Evolutionary conservation across 306 rosid species (phyloP), one percentile per base, ranked within the genome.

Genomic region (Canavalia gladiata): DNA sequence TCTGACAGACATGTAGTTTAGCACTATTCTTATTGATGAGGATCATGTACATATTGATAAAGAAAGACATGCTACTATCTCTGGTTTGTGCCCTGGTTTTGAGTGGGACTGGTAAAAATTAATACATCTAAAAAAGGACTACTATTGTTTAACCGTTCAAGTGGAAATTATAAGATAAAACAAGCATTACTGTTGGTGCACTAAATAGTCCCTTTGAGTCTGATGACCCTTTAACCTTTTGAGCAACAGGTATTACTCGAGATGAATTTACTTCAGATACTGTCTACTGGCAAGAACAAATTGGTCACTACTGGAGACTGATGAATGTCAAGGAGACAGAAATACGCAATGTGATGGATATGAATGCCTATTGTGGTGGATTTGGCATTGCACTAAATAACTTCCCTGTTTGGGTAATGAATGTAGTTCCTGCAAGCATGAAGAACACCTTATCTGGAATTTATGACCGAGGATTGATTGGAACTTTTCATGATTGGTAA

Each of bases 401-500:
- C 2, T 81, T 84, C 30, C 92, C 97, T 35, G 90, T 86, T 74
- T 95, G 94, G 99, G 92, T 93, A 41, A 90, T 95, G 97, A 95
- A 88, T 80, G 83, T 95, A 78, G 93, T 95, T 88, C 98, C 99
- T 65, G 81, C 78, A 56, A 91, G 78, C 83, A 84, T 79, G 89
- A 89, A 87, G 81, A 93, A 93, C 83, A 91, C 99, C 54, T 85
- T 95, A 64, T 89, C 98, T 46, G 96, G 92, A 82, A 86, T 95
- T 63, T 91, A 88, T 74, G 92, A 91, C 76, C 90, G 97, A 4
- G 97, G 98, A 74, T 79, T 93, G 85, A 64, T 86, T 66, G 98
- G 97, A 49, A 87, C 89, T 80, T 95, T 91, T 77, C 99, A 91
- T 88, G 98, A 91, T 79, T 93, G 99, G 98, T 93, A 89, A 82